Conservation (phyloP, 768 basidiomycete genomes). For the Mycena vitilis region DNA sequence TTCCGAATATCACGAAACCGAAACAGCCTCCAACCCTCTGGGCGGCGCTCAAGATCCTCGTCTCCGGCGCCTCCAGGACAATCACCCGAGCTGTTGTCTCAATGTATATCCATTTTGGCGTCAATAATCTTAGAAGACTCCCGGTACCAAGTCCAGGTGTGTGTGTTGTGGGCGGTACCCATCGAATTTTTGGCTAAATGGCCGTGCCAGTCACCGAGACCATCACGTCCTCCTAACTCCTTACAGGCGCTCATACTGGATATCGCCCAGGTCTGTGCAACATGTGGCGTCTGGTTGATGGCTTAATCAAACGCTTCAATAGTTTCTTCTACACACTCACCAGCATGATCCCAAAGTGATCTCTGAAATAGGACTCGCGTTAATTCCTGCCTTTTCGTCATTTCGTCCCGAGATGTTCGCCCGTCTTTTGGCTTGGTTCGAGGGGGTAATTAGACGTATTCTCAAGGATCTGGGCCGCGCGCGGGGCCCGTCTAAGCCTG, state of each 20-base stretch:
- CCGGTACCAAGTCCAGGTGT: conserved; percentile 73
- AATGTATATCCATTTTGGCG: conserved; percentile 70
- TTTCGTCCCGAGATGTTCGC: conserved; percentile 73
- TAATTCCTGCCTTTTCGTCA: conserved; percentile 81
- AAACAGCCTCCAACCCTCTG: conserved; percentile 54
- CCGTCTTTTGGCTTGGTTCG: conserved; percentile 76
- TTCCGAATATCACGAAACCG: conserved; percentile 45
- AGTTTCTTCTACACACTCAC: conserved; percentile 67
- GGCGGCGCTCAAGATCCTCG: conserved; percentile 63
- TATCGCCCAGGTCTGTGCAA: conserved; percentile 60
- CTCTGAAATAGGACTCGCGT: conserved; percentile 71
- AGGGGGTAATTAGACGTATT: conserved; percentile 66
- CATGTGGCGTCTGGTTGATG: neutral
- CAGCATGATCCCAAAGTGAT: conserved; percentile 62
- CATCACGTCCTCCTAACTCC: conserved; percentile 76
- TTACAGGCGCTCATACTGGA: conserved; percentile 81
- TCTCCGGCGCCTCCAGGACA: conserved; percentile 52
- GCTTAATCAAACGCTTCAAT: neutral
- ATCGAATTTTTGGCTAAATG: no score
- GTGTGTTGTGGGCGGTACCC: no score
- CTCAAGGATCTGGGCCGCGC: conserved; percentile 58
- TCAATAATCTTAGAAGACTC: conserved; percentile 80
- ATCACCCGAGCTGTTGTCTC: conserved; percentile 65
- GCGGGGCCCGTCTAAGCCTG: conserved; percentile 41
- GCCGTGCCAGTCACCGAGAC: conserved; percentile 68